Conservation (phyloP, 1,284 basidiomycete genomes). For the Fereydounia khargensis region DNA sequence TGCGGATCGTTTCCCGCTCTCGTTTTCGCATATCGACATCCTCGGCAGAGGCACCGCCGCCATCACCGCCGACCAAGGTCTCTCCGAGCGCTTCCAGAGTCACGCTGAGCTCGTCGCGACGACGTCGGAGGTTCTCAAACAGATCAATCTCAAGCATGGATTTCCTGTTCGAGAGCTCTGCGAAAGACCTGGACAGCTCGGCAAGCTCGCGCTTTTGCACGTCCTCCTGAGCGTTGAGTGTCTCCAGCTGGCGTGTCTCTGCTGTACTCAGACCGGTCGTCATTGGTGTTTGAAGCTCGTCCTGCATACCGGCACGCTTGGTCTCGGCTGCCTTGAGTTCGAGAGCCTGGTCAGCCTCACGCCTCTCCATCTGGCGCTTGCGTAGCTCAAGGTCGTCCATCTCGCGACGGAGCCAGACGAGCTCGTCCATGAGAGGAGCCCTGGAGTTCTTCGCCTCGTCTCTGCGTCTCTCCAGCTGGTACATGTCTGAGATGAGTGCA, state of each 20-base stretch:
- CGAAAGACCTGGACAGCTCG: slow-evolving; percentile 69
- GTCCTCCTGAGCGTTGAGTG: slow-evolving; percentile 75
- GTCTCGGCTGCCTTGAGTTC: slow-evolving; percentile 67
- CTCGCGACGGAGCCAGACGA: slow-evolving; percentile 67
- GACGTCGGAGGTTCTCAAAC: slow-evolving; percentile 78
- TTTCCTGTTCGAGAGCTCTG: slow-evolving; percentile 76
- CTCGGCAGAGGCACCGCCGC: slow-evolving; percentile 70
- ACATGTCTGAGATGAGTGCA: slow-evolving; percentile 70
- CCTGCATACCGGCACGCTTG: slow-evolving; percentile 66
- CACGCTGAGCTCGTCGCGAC: slow-evolving; percentile 72
- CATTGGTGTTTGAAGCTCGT: slow-evolving; percentile 76
- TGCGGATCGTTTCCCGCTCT: slow-evolving; percentile 56
- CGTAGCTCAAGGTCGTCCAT: slow-evolving; percentile 70
- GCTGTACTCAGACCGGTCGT: slow-evolving; percentile 70
- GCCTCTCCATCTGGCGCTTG: slow-evolving; percentile 68
- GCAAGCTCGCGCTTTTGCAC: slow-evolving; percentile 69
- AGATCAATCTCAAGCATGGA: slow-evolving; percentile 87
- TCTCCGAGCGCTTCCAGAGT: slow-evolving; percentile 75
- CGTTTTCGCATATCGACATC: slow-evolving; percentile 67
- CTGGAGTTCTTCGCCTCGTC: slow-evolving; percentile 70
- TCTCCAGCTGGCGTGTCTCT: slow-evolving; percentile 71
- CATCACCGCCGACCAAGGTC: slow-evolving; percentile 63
- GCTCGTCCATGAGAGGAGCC: slow-evolving; percentile 69
- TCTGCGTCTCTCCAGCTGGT: slow-evolving; percentile 70
- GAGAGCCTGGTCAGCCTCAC: slow-evolving; percentile 70